These are phyloP conservation scores for Aurinia saxatilis DNA, from an alignment of 345 rosid genomes.

Conservation along the genomic window DNA sequence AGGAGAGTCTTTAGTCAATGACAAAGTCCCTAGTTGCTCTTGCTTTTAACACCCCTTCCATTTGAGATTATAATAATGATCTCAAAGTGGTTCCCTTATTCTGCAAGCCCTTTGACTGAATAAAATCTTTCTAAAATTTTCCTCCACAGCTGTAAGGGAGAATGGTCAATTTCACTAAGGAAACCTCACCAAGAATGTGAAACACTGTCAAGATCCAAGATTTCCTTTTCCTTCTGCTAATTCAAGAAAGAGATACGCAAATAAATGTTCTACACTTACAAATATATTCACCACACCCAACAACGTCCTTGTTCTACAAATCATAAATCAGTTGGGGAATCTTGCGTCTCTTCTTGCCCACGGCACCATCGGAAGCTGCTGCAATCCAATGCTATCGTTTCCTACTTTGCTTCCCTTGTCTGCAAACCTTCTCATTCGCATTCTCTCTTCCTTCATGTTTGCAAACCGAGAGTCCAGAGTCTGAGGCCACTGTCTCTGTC, in stretches of 20 bases:
- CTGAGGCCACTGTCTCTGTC: conserved; percentile 47
- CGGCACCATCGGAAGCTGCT: conserved; percentile 31
- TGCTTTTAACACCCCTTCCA: too few relatives aligned
- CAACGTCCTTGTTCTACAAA: not conserved
- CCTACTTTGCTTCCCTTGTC: conserved; percentile 27
- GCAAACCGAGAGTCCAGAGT: conserved; percentile 85
- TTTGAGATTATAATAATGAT: too few relatives aligned
- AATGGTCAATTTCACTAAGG: too few relatives aligned
- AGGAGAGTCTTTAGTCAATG: too few relatives aligned
- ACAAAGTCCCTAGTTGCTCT: too few relatives aligned
- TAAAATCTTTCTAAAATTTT: too few relatives aligned
- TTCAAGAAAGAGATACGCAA: not conserved
- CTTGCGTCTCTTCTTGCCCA: conserved; percentile 49
- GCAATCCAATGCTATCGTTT: conserved; percentile 23
- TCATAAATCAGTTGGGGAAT: conserved; percentile 31
- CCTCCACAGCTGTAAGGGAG: too few relatives aligned
- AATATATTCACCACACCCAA: not conserved
- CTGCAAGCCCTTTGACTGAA: too few relatives aligned
- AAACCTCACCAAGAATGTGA: too few relatives aligned
- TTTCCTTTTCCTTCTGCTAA: not conserved
- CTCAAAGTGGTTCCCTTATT: too few relatives aligned
- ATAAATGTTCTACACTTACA: not conserved
- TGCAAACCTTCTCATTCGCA: conserved; percentile 36
- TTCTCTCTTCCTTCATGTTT: conserved; percentile 71
- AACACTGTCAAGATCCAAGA: not conserved